Percentiles rank a stretch among this genome's conserved stretches.
These are phyloP conservation scores for Diutina siamensis DNA, from an alignment of 1,139 yeast genomes.

Conservation along the genomic window DNA sequence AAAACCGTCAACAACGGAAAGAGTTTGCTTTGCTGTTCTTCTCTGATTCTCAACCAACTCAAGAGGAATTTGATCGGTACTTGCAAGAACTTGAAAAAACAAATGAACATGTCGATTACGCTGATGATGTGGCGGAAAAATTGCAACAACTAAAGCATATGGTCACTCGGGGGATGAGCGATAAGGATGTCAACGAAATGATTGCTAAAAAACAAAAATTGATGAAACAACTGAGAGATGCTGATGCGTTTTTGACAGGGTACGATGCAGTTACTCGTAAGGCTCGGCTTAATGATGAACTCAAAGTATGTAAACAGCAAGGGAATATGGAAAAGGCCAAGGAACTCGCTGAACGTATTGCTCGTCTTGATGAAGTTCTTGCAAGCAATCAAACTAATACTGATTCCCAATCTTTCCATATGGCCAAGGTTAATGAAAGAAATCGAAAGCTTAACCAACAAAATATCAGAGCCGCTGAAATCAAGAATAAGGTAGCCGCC, in stretches of 20 bases:
- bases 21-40: conserved; percentile 67
- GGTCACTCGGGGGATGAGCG: conserved; percentile 55
- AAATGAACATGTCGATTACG: conserved; percentile 48
- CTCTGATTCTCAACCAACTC: conserved; percentile 61
- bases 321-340: conserved; percentile 42
- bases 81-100: conserved; percentile 47
- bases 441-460: conserved; percentile 74
- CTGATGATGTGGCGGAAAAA: conserved; percentile 58
- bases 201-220: conserved; percentile 56
- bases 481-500: conserved; percentile 38
- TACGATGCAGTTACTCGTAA: conserved; percentile 74
- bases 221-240: conserved; percentile 3
- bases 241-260: conserved; percentile 34
- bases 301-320: conserved; percentile 66
- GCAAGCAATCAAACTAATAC: conserved; percentile 13
- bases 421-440: conserved; percentile 64
- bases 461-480: conserved; percentile 71
- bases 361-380: conserved; percentile 20
- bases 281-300: conserved; percentile 59
- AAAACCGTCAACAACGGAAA: conserved; percentile 55
- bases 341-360: conserved; percentile 39
- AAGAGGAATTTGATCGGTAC: conserved; percentile 67
- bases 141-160: conserved; percentile 48
- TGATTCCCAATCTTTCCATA: conserved; percentile 18
- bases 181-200: conserved; percentile 69